These are phyloP conservation scores for Amanita jacksonii DNA, from an alignment of 768 basidiomycete genomes.

Conservation along the genomic window DNA sequence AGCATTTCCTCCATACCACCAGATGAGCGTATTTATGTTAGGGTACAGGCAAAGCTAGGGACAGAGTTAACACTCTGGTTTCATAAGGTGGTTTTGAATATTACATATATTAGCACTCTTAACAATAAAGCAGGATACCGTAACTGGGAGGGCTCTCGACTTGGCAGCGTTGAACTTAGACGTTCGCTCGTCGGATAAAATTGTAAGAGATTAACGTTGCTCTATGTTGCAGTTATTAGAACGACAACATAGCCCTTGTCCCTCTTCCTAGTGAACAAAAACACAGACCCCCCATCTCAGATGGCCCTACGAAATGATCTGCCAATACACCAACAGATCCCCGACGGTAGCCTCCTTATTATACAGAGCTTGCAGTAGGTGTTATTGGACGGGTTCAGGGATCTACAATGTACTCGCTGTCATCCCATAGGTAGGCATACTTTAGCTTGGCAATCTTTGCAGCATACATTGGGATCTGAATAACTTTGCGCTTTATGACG, in stretches of 20 bases:
- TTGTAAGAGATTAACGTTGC: constrained; percentile 19
- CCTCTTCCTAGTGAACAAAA: not conserved
- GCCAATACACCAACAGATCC: constrained; percentile 37
- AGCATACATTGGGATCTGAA: no score
- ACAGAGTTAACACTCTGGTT: constrained; percentile 55
- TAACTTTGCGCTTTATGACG: no score
- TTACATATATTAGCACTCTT: not conserved
- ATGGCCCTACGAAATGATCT: constrained; percentile 36
- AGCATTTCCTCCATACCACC: constrained; percentile 33
- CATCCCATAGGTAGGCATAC: no score
- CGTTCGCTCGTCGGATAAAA: constrained; percentile 18
- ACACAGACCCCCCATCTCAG: not conserved
- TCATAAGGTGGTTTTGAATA: constrained; percentile 41
- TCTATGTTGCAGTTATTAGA: not conserved
- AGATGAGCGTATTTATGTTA: constrained; percentile 52
- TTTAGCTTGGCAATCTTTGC: no score
- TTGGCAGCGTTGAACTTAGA: constrained; percentile 31
- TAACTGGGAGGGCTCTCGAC: constrained; percentile 57
- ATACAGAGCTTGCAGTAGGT: constrained; percentile 5
- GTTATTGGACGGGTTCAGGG: not conserved
- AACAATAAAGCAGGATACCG: constrained; percentile 31
- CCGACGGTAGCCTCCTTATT: constrained; percentile 38
- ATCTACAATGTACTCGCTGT: no score
- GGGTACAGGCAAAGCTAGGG: constrained; percentile 24
- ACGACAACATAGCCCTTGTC: not conserved